Evolutionary conservation across 352 stramenopile genomes (phyloP).

Genomic region (Nothophytophthora sp.): DNA sequence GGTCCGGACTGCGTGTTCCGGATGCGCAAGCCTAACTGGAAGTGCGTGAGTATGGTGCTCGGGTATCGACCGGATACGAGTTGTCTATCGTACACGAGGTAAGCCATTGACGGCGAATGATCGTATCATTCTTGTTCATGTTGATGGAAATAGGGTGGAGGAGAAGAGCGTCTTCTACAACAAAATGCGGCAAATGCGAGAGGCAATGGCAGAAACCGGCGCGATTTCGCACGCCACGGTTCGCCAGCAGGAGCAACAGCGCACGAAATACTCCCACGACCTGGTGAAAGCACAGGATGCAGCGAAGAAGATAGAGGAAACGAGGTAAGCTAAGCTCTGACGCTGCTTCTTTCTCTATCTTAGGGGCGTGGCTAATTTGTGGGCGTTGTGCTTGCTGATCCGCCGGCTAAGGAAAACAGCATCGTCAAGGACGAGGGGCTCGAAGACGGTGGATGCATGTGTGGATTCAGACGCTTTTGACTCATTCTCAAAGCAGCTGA

Average conservation of each 20-base stretch:
- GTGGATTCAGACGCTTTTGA: conserved; percentile 73
- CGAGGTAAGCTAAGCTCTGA: conserved; percentile 27
- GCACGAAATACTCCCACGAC: conserved; percentile 55
- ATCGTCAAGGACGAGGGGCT: conserved; percentile 2
- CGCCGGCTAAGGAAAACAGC: conserved; percentile 11
- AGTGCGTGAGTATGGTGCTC: conserved; percentile 27
- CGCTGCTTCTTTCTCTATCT: background rate
- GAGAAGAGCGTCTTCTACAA: conserved; percentile 57
- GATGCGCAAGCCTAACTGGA: conserved; percentile 64
- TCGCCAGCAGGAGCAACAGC: conserved; percentile 35
- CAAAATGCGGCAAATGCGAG: conserved; percentile 57
- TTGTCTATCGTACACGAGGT: no score
- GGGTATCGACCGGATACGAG: background rate
- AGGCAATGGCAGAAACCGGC: conserved; percentile 39
- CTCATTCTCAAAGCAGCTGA: conserved; percentile 65
- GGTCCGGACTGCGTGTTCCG: conserved; percentile 41
- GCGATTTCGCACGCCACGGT: conserved; percentile 29
- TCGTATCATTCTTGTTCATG: background rate
- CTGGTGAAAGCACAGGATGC: conserved; percentile 43
- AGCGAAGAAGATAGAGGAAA: conserved; percentile 38
- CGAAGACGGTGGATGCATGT: conserved; percentile 27
- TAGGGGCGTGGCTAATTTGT: background rate
- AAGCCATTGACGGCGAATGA: no score
- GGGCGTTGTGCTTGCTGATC: background rate
- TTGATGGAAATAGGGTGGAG: conserved; percentile 21